Base-by-base conservation (phyloP, 805 yeast species). In the Yamadazyma ubonensis region DNA sequence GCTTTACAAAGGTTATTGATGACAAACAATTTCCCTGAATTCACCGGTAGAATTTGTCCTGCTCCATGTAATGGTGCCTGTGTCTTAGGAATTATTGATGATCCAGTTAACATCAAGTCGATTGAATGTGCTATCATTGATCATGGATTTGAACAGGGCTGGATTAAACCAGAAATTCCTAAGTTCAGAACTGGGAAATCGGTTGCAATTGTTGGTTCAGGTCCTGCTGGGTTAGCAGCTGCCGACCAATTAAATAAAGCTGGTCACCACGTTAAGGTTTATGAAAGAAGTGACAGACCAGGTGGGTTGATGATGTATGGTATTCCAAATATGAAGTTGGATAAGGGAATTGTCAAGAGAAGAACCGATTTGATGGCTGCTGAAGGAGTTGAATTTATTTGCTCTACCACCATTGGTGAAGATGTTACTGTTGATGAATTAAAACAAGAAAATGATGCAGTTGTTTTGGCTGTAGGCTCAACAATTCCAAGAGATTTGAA, bases 221-320 rank as follows among this genome's bases (percentile, higher is more conserved):
- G 99, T 37, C 98, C 99, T 21, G 81, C 98, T 38, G 99, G 99
- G 59, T 73, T 91, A 59, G 95, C 99, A 29, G 80, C 90, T 61
- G 98, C 99, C 46, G 98, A 91, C 63, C 98, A 91, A 72, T 78
- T 91, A 62, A 91, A 91, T 76, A 84, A 81, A 59, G 97, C 98
- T 25, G 99, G 99, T 42, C 99, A 91, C 65, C 53, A 61, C 11
- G 97, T 93, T 38, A 86, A 90, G 25, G 93, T 91, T 34, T 91
- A 83, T 63, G 99, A 91, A 70, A 81, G 98, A 61, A 74, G 90
- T 38, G 97, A 93, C 69, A 80, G 97, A 63, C 85, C 91, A 35
- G 99, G 99, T 74, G 99, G 99, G 42, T 75, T 91, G 60, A 67
- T 91, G 70, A 93, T 93, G 98, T 91, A 91, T 65, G 99, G 99